These are phyloP conservation scores for Cordyceps farinosa DNA, from an alignment of 2,329 filamentous ascomycete species.

Conservation along the genomic window DNA sequence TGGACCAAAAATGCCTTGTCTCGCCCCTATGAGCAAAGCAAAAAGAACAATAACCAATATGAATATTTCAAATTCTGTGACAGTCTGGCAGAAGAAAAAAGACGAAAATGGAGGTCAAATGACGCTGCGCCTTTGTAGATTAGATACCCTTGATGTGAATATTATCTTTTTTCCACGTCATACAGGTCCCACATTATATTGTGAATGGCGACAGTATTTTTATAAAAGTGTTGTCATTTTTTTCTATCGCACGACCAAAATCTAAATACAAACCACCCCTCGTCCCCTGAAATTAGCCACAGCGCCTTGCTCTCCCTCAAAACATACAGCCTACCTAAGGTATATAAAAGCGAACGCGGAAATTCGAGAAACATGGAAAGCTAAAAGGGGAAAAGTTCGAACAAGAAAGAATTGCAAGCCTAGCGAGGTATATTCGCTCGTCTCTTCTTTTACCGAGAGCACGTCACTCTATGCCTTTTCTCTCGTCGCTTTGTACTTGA, in stretches of 20 bases:
- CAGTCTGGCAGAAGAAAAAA: not conserved
- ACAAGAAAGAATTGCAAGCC: not conserved
- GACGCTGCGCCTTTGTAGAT: slow-evolving; percentile 30
- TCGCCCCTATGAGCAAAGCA: not conserved
- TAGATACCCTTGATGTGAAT: slow-evolving; percentile 40
- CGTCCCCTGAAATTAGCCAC: not conserved
- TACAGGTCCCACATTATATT: no score
- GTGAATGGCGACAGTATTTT: no score
- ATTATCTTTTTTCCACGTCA: not conserved
- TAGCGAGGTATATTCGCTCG: not conserved
- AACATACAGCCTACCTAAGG: not conserved
- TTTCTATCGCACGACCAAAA: not conserved
- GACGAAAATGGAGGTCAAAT: slow-evolving; percentile 3
- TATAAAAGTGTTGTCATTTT: no score
- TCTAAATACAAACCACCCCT: not conserved
- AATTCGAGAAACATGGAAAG: slow-evolving; percentile 19
- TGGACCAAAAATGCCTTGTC: no score
- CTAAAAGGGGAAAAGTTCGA: not conserved
- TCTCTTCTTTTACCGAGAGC: not conserved
- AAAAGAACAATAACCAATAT: slow-evolving; percentile 4
- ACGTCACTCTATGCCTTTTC: slow-evolving; percentile 21
- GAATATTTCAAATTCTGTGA: not conserved
- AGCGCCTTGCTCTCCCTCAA: not conserved
- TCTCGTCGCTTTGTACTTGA: slow-evolving; percentile 26
- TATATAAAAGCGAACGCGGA: slow-evolving; percentile 4